These are phyloP conservation scores for Clarireedia homoeocarpa DNA, from an alignment of 2,329 filamentous ascomycete genomes.

Conservation along the genomic window DNA sequence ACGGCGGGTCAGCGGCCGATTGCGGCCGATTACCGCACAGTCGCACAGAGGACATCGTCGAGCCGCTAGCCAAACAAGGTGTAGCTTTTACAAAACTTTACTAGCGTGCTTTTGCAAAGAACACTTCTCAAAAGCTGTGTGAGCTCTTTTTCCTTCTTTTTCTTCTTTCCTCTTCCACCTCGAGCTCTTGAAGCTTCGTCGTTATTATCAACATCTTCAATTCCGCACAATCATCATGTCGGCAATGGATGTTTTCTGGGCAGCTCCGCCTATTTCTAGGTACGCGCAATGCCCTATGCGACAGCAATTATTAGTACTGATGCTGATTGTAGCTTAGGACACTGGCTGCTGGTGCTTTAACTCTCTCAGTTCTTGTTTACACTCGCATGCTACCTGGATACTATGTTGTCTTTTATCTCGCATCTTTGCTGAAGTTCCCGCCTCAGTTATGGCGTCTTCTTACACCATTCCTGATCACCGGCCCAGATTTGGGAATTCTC, in stretches of 20 bases:
- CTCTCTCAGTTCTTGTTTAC: conserved; percentile 51
- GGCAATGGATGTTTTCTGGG: conserved; percentile 55
- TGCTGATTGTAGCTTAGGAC: conserved; percentile 47
- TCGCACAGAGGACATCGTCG: neutral
- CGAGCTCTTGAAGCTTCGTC: neutral
- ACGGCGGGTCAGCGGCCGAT: no score
- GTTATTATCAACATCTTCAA: conserved; percentile 6
- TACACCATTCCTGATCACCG: conserved; percentile 32
- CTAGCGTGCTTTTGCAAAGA: conserved; percentile 6
- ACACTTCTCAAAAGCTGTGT: conserved; percentile 5
- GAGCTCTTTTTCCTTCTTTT: neutral
- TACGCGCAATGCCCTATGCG: conserved; percentile 32
- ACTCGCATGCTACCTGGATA: conserved; percentile 41
- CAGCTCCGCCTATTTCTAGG: conserved; percentile 59
- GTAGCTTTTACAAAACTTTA: neutral
- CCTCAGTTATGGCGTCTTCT: conserved; percentile 33
- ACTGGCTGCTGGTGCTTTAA: conserved; percentile 51
- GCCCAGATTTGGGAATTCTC: conserved; percentile 38
- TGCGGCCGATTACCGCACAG: no score
- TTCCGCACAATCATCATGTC: conserved; percentile 22
- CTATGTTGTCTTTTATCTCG: conserved; percentile 42
- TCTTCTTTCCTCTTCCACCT: conserved; percentile 13
- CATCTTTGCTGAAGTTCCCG: conserved; percentile 43
- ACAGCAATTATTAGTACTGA: conserved; percentile 31
- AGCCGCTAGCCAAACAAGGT: conserved; percentile 1